A percentile compares a stretch with the other conserved stretches of the same genome.
Evolutionary conservation across 192 early-diverging fungal species (phyloP).

Genomic region (Polychytrium aggregatum): DNA sequence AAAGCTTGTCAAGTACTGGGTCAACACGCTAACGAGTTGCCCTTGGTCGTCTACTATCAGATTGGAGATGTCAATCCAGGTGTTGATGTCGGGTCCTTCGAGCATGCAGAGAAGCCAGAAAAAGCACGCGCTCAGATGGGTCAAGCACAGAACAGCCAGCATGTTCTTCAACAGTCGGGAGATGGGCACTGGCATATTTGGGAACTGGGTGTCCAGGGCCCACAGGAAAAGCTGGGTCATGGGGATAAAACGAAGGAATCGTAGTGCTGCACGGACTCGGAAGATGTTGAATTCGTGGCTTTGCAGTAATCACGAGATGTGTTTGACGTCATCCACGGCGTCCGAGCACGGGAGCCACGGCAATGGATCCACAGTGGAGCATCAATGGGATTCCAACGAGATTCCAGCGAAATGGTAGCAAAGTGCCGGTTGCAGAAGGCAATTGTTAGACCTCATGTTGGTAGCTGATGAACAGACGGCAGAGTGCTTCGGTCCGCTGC

Average conservation of each 20-base stretch:
- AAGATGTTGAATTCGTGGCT: not conserved
- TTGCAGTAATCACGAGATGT: too few relatives aligned
- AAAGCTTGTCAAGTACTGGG: conserved; percentile 5
- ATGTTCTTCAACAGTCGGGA: conserved; percentile 10
- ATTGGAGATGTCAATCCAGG: conserved; percentile 4
- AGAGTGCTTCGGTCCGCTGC: too few relatives aligned
- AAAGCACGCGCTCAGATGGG: conserved; percentile 7
- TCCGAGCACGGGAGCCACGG: not conserved
- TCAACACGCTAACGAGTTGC: not conserved
- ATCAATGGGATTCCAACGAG: too few relatives aligned
- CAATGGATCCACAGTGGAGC: too few relatives aligned
- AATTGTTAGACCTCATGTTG: too few relatives aligned
- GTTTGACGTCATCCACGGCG: not conserved
- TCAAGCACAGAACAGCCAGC: not conserved
- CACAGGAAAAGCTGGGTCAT: conserved; percentile 1
- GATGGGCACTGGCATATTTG: not conserved
- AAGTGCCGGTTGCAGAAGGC: too few relatives aligned
- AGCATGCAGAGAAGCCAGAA: conserved; percentile 7
- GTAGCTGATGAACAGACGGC: too few relatives aligned
- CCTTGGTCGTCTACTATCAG: not conserved
- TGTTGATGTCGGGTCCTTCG: not conserved
- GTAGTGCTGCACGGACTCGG: conserved; percentile 2
- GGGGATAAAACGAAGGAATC: conserved; percentile 12
- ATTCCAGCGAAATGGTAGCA: too few relatives aligned
- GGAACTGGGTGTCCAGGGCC: not conserved